These are phyloP conservation scores for Leccinum idahoense DNA, from an alignment of 1,284 basidiomycete genomes.

Conservation along the genomic window DNA sequence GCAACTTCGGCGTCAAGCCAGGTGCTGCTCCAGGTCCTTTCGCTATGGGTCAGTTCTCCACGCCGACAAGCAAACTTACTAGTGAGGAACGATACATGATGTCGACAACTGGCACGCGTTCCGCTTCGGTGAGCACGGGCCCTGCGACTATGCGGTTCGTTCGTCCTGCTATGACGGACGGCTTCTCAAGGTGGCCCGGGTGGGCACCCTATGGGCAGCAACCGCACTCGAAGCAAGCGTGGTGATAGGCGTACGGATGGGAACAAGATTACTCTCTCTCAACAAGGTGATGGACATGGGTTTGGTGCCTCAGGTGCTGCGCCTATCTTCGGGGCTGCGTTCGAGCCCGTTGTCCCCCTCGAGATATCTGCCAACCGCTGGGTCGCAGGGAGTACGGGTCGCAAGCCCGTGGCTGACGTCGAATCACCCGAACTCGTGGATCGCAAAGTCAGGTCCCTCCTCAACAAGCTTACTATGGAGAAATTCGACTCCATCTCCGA, in stretches of 20 bases:
- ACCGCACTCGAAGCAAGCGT: conserved; percentile 69
- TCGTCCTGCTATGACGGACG: conserved; percentile 63
- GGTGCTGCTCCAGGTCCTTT: too few species aligned
- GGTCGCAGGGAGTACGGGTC: conserved; percentile 43
- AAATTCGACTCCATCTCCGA: conserved; percentile 94
- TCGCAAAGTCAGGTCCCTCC: conserved; percentile 87
- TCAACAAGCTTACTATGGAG: conserved; percentile 98
- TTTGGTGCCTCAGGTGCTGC: conserved; percentile 18
- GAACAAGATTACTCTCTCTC: conserved; percentile 34
- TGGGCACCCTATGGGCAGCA: conserved; percentile 41
- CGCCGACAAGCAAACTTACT: conserved; percentile 51
- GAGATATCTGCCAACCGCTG: conserved; percentile 81
- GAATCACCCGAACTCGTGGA: conserved; percentile 83
- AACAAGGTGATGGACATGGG: conserved; percentile 31
- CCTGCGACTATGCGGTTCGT: conserved; percentile 29
- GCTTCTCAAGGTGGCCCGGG: conserved; percentile 65
- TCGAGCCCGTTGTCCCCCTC: conserved; percentile 73
- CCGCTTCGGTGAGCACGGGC: conserved; percentile 42
- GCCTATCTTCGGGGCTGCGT: conserved; percentile 13
- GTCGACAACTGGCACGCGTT: conserved; percentile 37
- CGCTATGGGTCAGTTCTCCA: conserved; percentile 72
- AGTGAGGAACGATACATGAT: conserved; percentile 72
- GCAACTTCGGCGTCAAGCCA: too few species aligned
- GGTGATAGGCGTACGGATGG: conserved; percentile 49
- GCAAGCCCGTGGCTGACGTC: conserved; percentile 37